phyloP scores from a whole-genome alignment of 106 monocot genomes.

The Apostasia ramifera region DNA sequence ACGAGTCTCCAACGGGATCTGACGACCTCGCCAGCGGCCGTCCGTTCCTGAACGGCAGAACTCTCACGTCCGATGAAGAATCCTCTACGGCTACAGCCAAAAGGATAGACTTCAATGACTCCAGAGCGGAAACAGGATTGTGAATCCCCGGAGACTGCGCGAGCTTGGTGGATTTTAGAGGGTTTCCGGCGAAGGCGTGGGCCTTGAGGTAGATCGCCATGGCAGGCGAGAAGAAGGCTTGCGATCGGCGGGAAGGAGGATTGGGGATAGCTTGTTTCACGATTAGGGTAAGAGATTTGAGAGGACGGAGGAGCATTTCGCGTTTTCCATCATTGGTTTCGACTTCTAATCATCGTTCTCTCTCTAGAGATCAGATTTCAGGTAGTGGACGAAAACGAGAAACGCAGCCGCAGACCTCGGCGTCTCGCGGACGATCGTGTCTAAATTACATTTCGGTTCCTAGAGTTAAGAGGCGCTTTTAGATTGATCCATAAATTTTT shows the following conservation, averaged over 20 bases:
- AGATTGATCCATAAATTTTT: too few species aligned
- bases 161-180: slow-evolving; percentile 16
- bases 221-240: neutral
- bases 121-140: slow-evolving; percentile 20
- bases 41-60: slow-evolving; percentile 65
- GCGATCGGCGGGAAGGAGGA: neutral
- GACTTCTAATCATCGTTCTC: too few species aligned
- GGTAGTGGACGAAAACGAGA: too few species aligned
- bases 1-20: slow-evolving; percentile 6
- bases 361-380: too few species aligned
- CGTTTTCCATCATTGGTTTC: neutral
- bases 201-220: slow-evolving; percentile 36
- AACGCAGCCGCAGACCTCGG: too few species aligned
- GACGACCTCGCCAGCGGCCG: slow-evolving; percentile 44
- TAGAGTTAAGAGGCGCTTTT: too few species aligned
- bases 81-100: slow-evolving; percentile 5
- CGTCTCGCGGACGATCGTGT: too few species aligned
- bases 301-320: neutral
- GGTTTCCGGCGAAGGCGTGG: slow-evolving; percentile 70
- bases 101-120: slow-evolving; percentile 46
- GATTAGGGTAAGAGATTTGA: slow-evolving; percentile 3
- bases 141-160: neutral
- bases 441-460: too few species aligned
- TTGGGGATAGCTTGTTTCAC: neutral
- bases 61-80: slow-evolving; percentile 14